Evolutionary conservation across 2,329 filamentous ascomycete genomes (phyloP).

Genomic region (Penicillium sp.): DNA sequence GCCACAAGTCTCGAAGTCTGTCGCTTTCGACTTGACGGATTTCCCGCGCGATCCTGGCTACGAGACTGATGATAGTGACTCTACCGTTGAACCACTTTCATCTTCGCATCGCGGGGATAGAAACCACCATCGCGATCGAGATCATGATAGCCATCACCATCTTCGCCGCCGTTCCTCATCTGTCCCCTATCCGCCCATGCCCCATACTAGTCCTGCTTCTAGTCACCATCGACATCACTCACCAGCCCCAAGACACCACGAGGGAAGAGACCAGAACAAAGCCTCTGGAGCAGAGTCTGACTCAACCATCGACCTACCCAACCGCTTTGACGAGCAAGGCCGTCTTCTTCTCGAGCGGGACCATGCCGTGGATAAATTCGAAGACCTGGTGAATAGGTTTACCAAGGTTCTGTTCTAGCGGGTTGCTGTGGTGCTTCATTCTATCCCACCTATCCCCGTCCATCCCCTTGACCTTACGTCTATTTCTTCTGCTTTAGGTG

Average conservation of each 20-base stretch:
- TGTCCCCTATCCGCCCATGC: constrained; percentile 18
- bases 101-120: constrained; percentile 10
- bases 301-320: constrained; percentile 44
- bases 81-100: constrained; percentile 28
- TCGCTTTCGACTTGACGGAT: constrained; percentile 31
- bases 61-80: constrained; percentile 45
- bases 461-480: not conserved
- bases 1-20: constrained; percentile 30
- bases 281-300: constrained; percentile 37
- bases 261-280: constrained; percentile 1
- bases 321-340: constrained; percentile 45
- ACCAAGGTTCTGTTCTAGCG: constrained; percentile 24
- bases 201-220: constrained; percentile 2
- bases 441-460: not conserved
- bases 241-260: not conserved
- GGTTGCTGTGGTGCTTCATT: not conserved
- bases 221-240: constrained; percentile 5
- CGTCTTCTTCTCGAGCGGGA: constrained; percentile 36
- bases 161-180: constrained; percentile 25
- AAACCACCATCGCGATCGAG: not conserved
- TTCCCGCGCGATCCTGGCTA: constrained; percentile 34
- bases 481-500: not conserved
- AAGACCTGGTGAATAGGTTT: constrained; percentile 37
- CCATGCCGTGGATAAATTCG: constrained; percentile 35
- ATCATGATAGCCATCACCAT: constrained; percentile 16